Percentiles rank a stretch among this genome's conserved stretches.
Evolutionary conservation across 1,284 basidiomycete species (phyloP).

Genomic region (Quambalaria eucalypti): DNA sequence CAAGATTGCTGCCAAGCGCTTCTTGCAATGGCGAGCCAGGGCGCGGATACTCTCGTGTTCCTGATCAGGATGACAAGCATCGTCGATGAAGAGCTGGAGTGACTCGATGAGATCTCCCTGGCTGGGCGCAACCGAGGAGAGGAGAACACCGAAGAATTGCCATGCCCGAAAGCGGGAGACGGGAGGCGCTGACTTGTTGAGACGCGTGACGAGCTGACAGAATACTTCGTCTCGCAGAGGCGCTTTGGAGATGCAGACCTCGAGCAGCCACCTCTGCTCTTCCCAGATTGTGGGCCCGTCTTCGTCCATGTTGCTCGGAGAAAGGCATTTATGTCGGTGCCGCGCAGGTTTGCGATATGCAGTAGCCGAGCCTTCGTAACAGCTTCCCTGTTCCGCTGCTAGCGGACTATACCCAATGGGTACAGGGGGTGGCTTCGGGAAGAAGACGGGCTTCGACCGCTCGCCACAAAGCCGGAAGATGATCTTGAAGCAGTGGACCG

Average conservation of each 20-base stretch:
- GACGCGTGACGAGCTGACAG: conserved; percentile 80
- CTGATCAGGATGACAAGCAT: background rate
- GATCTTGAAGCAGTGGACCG: background rate
- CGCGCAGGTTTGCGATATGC: background rate
- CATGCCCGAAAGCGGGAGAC: conserved; percentile 78
- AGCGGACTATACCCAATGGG: background rate
- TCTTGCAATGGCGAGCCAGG: background rate
- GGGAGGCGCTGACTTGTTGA: conserved; percentile 69
- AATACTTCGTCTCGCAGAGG: conserved; percentile 85
- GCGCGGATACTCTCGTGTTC: background rate
- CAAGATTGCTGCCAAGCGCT: background rate
- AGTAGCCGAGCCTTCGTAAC: background rate
- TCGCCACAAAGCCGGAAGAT: background rate
- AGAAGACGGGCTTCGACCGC: background rate
- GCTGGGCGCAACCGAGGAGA: conserved; percentile 78
- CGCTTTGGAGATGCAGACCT: conserved; percentile 62
- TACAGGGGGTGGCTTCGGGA: background rate
- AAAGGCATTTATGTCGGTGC: too few species aligned
- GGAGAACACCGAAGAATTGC: conserved; percentile 77
- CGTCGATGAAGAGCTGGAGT: conserved; percentile 66
- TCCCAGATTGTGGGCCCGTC: conserved; percentile 54
- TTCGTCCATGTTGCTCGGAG: too few species aligned
- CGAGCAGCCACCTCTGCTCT: conserved; percentile 75
- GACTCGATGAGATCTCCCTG: conserved; percentile 72
- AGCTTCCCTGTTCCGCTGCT: background rate